A percentile compares a stretch with the other conserved stretches of the same genome.
phyloP scores from a whole-genome alignment of 208 protist species.

The Trichomonas gallinae region DNA sequence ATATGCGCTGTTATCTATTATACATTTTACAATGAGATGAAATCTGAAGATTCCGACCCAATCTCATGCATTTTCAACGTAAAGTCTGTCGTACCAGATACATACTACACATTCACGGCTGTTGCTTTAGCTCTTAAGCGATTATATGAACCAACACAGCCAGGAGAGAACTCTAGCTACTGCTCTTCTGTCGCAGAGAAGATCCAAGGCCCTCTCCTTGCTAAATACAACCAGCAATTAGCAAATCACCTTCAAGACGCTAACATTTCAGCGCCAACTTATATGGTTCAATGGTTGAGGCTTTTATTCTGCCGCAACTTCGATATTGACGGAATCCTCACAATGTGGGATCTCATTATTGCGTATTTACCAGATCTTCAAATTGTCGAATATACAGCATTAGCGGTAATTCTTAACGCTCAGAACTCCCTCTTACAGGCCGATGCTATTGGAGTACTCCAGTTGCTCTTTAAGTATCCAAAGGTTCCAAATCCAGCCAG shows the following conservation, averaged over 20 bases:
- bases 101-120: neutral
- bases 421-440: neutral
- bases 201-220: neutral
- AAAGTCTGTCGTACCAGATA: neutral
- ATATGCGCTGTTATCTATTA: neutral
- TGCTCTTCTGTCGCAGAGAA: neutral
- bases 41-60: neutral
- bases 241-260: neutral
- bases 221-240: neutral
- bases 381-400: neutral
- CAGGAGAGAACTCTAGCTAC: neutral
- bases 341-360: conserved; percentile 6
- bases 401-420: neutral
- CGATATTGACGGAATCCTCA: neutral
- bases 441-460: neutral
- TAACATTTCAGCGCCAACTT: neutral
- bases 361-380: neutral
- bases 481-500: neutral
- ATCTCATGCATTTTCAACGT: neutral
- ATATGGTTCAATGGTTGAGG: neutral
- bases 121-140: neutral
- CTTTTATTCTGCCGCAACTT: neutral
- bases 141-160: neutral
- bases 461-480: neutral
- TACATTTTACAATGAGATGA: neutral